These are phyloP conservation scores for Pyrus communis DNA, from an alignment of 306 rosid species.

Conservation along the genomic window DNA sequence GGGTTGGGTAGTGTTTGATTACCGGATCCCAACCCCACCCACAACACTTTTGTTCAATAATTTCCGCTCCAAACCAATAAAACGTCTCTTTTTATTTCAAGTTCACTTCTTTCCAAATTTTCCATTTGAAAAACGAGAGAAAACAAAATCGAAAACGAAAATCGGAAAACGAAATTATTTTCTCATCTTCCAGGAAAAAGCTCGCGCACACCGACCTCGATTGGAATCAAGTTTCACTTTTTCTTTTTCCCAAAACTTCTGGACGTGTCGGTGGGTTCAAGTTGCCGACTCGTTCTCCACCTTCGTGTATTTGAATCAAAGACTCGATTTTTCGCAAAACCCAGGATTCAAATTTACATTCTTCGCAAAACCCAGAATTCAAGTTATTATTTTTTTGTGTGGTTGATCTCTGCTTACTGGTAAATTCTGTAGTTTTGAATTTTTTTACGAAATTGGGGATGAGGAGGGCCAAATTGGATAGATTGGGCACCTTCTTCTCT, in stretches of 20 bases:
- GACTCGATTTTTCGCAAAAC: not conserved
- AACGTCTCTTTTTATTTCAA: not conserved
- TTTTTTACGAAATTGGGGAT: slow-evolving; percentile 17
- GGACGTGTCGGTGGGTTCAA: slow-evolving; percentile 10
- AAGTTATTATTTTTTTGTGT: too few relatives aligned
- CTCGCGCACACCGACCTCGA: slow-evolving; percentile 23
- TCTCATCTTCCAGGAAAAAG: slow-evolving; percentile 10
- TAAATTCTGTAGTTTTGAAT: not conserved
- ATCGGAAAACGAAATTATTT: not conserved
- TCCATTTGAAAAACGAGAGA: not conserved
- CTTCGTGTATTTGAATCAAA: not conserved
- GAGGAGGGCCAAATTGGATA: slow-evolving; percentile 54
- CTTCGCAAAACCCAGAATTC: too few relatives aligned
- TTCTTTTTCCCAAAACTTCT: not conserved
- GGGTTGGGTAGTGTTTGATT: not conserved
- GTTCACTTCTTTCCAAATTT: not conserved
- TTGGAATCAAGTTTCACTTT: not conserved
- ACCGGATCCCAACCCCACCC: not conserved
- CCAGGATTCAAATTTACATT: too few relatives aligned
- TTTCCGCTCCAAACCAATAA: not conserved
- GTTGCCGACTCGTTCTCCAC: slow-evolving; percentile 9
- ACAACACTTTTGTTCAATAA: not conserved
- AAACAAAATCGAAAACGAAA: not conserved
- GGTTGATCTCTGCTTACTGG: not conserved
- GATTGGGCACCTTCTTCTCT: slow-evolving; percentile 32